Evolutionary conservation across 176 grass and related monocot species (phyloP).

Genomic region (Carex parvula): DNA sequence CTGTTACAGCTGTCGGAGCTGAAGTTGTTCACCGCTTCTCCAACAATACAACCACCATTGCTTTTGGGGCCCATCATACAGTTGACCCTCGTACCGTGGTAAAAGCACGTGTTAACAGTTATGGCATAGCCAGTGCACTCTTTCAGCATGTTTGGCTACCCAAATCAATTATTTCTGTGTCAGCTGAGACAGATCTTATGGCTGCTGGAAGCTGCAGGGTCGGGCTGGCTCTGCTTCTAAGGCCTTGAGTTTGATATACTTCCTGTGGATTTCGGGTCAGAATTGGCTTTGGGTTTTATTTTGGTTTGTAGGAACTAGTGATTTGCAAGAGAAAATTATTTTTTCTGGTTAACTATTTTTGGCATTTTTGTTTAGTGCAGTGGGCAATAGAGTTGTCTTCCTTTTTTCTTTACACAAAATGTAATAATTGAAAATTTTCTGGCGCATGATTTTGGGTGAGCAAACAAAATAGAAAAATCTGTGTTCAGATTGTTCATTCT

Average conservation of each 20-base stretch:
- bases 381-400: slow-evolving; percentile 3
- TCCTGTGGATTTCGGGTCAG: slow-evolving; percentile 11
- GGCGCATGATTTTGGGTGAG: background rate
- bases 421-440: slow-evolving; percentile 13
- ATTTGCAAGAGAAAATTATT: background rate
- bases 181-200: slow-evolving; percentile 62
- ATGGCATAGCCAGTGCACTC: slow-evolving; percentile 68
- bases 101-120: slow-evolving; percentile 81
- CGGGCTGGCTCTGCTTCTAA: slow-evolving; percentile 57
- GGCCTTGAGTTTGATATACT: slow-evolving; percentile 39
- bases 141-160: slow-evolving; percentile 67
- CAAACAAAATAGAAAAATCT: background rate
- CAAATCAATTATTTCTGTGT: slow-evolving; percentile 52
- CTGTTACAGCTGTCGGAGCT: slow-evolving; percentile 54
- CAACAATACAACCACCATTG: slow-evolving; percentile 57
- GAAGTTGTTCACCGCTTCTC: slow-evolving; percentile 65
- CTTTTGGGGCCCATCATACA: slow-evolving; percentile 59
- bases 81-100: slow-evolving; percentile 46
- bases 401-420: background rate
- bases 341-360: background rate
- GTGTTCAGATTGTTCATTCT: background rate
- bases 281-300: slow-evolving; percentile 3
- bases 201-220: slow-evolving; percentile 57
- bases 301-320: background rate
- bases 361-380: slow-evolving; percentile 1